Conservation (phyloP, 148 eudicot species). For the Tetragonia tetragonoides region DNA sequence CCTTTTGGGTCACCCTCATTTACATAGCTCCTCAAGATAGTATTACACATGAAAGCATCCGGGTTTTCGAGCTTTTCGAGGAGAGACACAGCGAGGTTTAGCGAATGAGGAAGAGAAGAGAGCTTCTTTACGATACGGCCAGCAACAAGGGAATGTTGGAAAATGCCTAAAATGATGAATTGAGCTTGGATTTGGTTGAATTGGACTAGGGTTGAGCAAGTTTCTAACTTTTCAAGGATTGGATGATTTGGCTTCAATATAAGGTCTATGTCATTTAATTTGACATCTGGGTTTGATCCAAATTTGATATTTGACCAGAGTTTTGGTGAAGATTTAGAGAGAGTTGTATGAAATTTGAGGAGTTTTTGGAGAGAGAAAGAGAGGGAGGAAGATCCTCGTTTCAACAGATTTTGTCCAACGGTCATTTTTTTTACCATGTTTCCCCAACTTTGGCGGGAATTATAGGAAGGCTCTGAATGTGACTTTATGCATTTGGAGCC, state of each 20-base stretch:
- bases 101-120: constrained; percentile 33
- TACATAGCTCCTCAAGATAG: constrained; percentile 45
- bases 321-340: constrained; percentile 38
- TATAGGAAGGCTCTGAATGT: neutral
- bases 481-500: neutral
- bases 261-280: constrained; percentile 5
- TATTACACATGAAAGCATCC: constrained; percentile 61
- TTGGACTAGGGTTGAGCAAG: constrained; percentile 27
- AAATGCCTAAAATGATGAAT: constrained; percentile 43
- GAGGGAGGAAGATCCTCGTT: constrained; percentile 21
- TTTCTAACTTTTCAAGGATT: constrained; percentile 43
- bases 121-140: constrained; percentile 51
- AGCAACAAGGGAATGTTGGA: constrained; percentile 46
- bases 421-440: constrained; percentile 34
- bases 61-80: constrained; percentile 36
- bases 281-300: constrained; percentile 2
- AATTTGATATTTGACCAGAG: constrained; percentile 30
- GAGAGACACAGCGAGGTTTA: constrained; percentile 36
- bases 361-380: constrained; percentile 42
- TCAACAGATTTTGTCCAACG: constrained; percentile 19
- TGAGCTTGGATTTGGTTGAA: constrained; percentile 57
- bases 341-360: constrained; percentile 42
- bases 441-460: constrained; percentile 20
- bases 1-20: constrained; percentile 31
- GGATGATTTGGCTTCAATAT: constrained; percentile 41